Evolutionary conservation across 1,284 basidiomycete genomes (phyloP).

Genomic region (Trichosporon coremiiforme): DNA sequence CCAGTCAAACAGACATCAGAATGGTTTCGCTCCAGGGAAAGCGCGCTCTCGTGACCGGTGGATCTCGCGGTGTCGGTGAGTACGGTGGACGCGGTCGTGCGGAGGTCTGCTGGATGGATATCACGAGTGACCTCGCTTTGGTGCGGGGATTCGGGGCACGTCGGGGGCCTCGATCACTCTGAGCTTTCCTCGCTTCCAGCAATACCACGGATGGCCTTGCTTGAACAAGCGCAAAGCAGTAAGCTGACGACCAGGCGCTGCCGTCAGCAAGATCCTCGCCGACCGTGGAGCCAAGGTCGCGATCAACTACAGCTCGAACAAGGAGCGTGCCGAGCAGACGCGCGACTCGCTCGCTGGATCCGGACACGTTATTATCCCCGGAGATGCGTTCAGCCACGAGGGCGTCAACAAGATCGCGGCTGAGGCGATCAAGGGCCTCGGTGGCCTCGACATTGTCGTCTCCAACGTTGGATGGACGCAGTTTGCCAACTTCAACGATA

Average conservation of each 20-base stretch:
- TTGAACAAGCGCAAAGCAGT: neutral
- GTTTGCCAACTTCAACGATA: conserved; percentile 33
- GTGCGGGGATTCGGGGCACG: neutral
- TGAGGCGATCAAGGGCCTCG: conserved; percentile 29
- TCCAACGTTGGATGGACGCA: conserved; percentile 38
- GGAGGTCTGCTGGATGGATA: neutral
- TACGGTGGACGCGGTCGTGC: neutral
- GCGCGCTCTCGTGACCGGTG: conserved; percentile 37
- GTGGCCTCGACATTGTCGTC: conserved; percentile 36
- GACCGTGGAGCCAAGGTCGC: conserved; percentile 31
- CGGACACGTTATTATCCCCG: conserved; percentile 34
- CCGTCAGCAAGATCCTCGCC: conserved; percentile 32
- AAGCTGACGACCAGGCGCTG: conserved; percentile 27
- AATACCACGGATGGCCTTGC: neutral
- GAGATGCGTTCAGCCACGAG: conserved; percentile 35
- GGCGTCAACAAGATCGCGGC: conserved; percentile 27
- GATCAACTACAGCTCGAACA: conserved; percentile 36
- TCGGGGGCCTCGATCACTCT: neutral
- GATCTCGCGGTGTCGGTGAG: conserved; percentile 36
- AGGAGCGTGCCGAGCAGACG: conserved; percentile 33
- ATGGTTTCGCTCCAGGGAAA: conserved; percentile 34
- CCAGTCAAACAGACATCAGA: neutral
- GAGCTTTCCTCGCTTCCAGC: neutral
- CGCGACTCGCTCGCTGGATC: conserved; percentile 27
- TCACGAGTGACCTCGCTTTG: neutral